These are phyloP conservation scores for Phytopythium ostracodes DNA, from an alignment of 352 stramenopile genomes.

Conservation along the genomic window DNA sequence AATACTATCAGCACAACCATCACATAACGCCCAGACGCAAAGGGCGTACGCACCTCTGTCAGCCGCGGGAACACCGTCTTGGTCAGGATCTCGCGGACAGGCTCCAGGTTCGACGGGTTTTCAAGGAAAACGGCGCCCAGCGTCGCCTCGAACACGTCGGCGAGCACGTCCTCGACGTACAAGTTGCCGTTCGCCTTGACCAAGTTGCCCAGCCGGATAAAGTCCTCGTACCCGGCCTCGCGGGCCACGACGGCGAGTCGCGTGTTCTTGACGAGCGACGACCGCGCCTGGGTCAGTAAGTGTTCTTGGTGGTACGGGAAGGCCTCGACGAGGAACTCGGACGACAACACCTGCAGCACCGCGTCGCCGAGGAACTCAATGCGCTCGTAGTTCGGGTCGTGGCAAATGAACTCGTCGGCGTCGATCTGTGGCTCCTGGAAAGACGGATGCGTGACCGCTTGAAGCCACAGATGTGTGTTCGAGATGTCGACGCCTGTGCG, in stretches of 20 bases:
- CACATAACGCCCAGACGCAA: too few relatives aligned
- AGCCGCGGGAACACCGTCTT: constrained; percentile 59
- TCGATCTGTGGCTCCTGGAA: constrained; percentile 73
- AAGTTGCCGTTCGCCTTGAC: constrained; percentile 58
- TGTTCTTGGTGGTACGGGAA: constrained; percentile 83
- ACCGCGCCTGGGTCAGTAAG: constrained; percentile 72
- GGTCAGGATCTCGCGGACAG: constrained; percentile 65
- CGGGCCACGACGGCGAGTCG: constrained; percentile 60
- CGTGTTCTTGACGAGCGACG: constrained; percentile 83
- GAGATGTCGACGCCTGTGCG: constrained; percentile 48
- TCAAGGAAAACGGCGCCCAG: constrained; percentile 78
- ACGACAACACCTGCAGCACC: constrained; percentile 78
- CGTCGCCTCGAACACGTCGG: constrained; percentile 75
- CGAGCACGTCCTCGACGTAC: constrained; percentile 74
- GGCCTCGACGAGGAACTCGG: constrained; percentile 70
- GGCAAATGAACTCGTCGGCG: constrained; percentile 57
- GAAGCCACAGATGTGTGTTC: constrained; percentile 73
- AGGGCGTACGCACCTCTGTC: constrained; percentile 30
- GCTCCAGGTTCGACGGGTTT: constrained; percentile 45
- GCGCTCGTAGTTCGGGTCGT: constrained; percentile 75
- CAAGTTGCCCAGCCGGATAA: constrained; percentile 62
- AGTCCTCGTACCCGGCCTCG: constrained; percentile 58
- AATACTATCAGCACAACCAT: too few relatives aligned
- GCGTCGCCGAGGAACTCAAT: constrained; percentile 85
- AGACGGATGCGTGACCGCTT: constrained; percentile 71